Percentiles rank a stretch among this genome's conserved stretches.
Evolutionary conservation across 2,329 filamentous ascomycete species (phyloP).

Genomic region (Hypoxylon sp.): DNA sequence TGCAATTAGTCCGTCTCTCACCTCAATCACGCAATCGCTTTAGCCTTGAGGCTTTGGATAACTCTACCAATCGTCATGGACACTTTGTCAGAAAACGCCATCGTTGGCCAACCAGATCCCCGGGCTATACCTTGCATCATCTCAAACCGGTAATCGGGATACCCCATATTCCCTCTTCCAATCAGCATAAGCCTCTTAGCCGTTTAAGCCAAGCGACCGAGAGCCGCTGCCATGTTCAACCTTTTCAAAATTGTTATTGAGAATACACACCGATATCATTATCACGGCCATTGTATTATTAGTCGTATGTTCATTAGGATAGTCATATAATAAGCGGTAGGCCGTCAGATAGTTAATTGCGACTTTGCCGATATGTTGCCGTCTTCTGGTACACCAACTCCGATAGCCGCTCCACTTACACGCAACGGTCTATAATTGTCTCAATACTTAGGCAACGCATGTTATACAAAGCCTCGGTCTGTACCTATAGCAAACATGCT

Average conservation of each 20-base stretch:
- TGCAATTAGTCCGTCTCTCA: constrained; percentile 46
- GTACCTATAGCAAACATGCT: background rate
- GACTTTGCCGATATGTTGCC: constrained; percentile 11
- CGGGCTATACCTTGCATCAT: constrained; percentile 43
- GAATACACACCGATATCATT: constrained; percentile 8
- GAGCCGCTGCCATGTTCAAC: constrained; percentile 40
- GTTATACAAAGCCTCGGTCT: background rate
- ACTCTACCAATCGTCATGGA: constrained; percentile 48
- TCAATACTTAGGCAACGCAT: background rate
- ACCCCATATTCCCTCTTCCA: constrained; percentile 40
- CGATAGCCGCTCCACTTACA: constrained; percentile 39
- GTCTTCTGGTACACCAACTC: constrained; percentile 21
- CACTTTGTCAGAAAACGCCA: constrained; percentile 51
- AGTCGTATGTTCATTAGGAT: background rate
- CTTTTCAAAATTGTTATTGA: constrained; percentile 5
- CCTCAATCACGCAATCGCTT: constrained; percentile 52
- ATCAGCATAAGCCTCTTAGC: constrained; percentile 42
- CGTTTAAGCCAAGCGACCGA: constrained; percentile 45
- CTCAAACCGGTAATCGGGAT: constrained; percentile 50
- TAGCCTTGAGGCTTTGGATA: constrained; percentile 38
- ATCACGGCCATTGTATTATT: background rate
- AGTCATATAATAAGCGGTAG: background rate
- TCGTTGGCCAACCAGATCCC: constrained; percentile 41
- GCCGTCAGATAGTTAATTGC: constrained; percentile 15
- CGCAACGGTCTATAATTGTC: constrained; percentile 3